Evolutionary conservation across 1,284 basidiomycete species (phyloP), one percentile per base, ranked within the genome.

Genomic region (Cystobasidium slooffiae): DNA sequence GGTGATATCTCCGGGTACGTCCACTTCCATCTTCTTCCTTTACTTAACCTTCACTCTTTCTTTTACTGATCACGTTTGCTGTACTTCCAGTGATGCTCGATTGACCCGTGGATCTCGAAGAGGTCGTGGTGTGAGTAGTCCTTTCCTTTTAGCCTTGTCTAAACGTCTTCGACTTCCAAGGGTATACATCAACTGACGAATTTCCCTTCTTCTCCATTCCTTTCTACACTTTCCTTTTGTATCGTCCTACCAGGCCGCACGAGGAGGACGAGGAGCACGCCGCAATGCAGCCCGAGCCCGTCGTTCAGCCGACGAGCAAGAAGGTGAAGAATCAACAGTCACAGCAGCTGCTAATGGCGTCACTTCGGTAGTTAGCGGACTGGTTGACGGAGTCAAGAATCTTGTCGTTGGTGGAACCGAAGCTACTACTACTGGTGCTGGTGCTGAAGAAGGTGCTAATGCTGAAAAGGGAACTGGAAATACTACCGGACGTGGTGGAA

Each of bases 261-360:
- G 69, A 41, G 69, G 47, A 20, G 69, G 47, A 20, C 58, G 61
- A 52, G 69, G 59, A 62, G 31, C 39, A n/a, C 24, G 37, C 39
- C 44, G 59, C 16, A 46, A 39, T 44, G 56, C 52, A 31, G 69
- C 47, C 22, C 69, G 69, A 64, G 61, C 69, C 46, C 58, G 69
- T 22, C 69, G 69, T 31, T 61, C 56, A 7, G 69, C 69, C 24
- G 69, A 72, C 55, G 69, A 72, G n/a, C 69, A 56, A 53, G 66
- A 49, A 20, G 58, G 58, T 18, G 69, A 62, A 12, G 69, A 64
- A 37, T 16, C 47, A 10, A 43, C n/a, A 14, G 47, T 20, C 9
- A 49, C 10, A 31, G 51, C 22, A 16, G 46, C 65, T 18, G 61
- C 37, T 51, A 16, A 72, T 31, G 55, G 44, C 24, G 69, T 46